Base-by-base conservation (phyloP, 768 basidiomycete genomes). In the Pisolithus sp. region DNA sequence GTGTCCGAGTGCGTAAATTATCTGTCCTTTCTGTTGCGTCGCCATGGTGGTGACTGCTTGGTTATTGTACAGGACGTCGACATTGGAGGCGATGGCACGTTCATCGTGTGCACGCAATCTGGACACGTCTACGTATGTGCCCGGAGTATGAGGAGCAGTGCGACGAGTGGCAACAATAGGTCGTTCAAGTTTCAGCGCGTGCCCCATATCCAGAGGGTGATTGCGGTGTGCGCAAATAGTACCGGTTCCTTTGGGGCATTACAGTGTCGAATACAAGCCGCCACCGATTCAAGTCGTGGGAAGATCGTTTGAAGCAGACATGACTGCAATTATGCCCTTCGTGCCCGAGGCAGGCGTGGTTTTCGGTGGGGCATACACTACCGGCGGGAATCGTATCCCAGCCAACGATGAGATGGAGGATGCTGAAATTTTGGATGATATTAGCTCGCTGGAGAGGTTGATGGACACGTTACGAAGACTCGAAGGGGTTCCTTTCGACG, bases 81-180 rank as follows among this genome's bases (percentile, higher is more conserved):
- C 0, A 74, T 97, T 13, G 91, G 92, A 18, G 73, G 83, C 1
- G 93, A 96, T 56, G 91, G 93, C 4, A 81, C 86, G 15, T 80
- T 96, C 61, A 85, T 96, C 62, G 78, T 98, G 43, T 96, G 91
- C 69, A 98, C 95, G 2, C 83, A 88, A 55, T 94, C 95, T 4
- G 95, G 95, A 0, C 93, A 97, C 59, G 93, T 95, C 30, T 97
- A 87, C 62, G 77, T 94, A 21, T 86, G 93, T 21, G 76, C 82
- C 18, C 79, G 91, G 24, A 81, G 71, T 52, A 54, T 55, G 49
- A 69, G 62, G 57, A 56, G 50, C 5, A 51, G 43, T 20, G 48
- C 49, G 63, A 65, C 53, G 48, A 60, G 59, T 23, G 56, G 40
- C 42, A 67, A 55, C 39, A 56, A 52, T 5, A 86, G 85, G 62